A percentile compares a stretch with the other conserved stretches of the same genome.
phyloP scores from a whole-genome alignment of 1,284 basidiomycete genomes.

The Melampsora larici-populina region DNA sequence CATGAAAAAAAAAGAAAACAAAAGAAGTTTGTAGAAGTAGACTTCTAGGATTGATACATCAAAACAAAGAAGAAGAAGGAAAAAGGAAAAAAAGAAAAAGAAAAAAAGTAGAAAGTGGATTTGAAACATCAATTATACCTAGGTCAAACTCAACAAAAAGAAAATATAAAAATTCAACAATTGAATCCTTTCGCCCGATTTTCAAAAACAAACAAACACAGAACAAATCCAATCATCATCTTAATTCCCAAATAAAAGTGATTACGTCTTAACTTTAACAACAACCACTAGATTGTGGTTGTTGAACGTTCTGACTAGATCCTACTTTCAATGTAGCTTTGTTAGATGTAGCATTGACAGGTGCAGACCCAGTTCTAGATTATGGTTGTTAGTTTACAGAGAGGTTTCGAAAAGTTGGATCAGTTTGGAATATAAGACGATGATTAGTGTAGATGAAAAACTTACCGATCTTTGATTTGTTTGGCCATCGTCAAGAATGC shows the following conservation, averaged over 20 bases:
- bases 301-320: constrained; percentile 70
- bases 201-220: no score
- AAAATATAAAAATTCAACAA: no score
- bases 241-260: background rate
- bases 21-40: background rate
- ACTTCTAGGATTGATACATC: background rate
- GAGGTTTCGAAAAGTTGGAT: background rate
- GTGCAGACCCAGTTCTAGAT: constrained; percentile 59
- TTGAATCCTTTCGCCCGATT: no score
- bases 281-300: constrained; percentile 69
- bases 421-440: background rate
- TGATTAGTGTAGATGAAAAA: background rate
- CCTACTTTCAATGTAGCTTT: constrained; percentile 58
- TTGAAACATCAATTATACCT: no score
- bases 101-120: no score
- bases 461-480: constrained; percentile 84
- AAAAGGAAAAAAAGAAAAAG: no score
- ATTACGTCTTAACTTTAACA: constrained; percentile 58
- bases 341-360: constrained; percentile 56
- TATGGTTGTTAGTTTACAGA: constrained; percentile 16
- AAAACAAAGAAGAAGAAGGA: no score
- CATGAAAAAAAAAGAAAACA: background rate
- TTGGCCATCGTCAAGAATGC: constrained; percentile 57
- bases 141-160: no score
- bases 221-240: no score